A percentile compares a stretch with the other conserved stretches of the same genome.
Evolutionary conservation across 1,284 basidiomycete species (phyloP).

Genomic region (Nidula niveotomentosa): DNA sequence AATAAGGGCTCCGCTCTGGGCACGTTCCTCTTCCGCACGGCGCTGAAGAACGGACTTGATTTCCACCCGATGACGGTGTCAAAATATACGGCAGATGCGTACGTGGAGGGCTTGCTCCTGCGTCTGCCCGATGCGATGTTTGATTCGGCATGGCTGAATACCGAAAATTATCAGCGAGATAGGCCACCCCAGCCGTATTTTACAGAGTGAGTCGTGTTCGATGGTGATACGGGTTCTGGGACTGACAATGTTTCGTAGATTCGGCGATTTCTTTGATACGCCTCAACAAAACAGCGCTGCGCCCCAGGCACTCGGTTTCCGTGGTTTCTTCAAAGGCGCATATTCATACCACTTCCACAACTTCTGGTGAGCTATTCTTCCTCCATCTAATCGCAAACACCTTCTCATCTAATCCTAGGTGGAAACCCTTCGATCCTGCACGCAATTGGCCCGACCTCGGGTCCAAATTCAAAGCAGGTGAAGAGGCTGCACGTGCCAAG

Average conservation of each 20-base stretch:
- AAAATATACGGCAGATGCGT: conserved; percentile 68
- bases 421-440: conserved; percentile 73
- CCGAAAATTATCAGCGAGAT: conserved; percentile 76
- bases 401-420: conserved; percentile 38
- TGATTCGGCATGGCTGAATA: conserved; percentile 80
- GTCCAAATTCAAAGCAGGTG: conserved; percentile 58
- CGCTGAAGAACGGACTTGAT: conserved; percentile 73
- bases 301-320: conserved; percentile 70
- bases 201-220: conserved; percentile 47
- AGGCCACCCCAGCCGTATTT: conserved; percentile 81
- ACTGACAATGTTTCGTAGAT: conserved; percentile 34
- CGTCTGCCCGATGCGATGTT: conserved; percentile 77
- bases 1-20: conserved; percentile 72
- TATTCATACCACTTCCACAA: conserved; percentile 86
- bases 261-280: conserved; percentile 73
- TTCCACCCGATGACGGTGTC: conserved; percentile 83
- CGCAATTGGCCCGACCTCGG: conserved; percentile 80
- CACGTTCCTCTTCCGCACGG: conserved; percentile 75
- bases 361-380: conserved; percentile 51
- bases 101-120: conserved; percentile 63
- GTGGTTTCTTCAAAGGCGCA: conserved; percentile 80
- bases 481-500: conserved; percentile 42
- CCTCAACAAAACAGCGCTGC: conserved; percentile 62
- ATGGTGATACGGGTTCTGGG: no score
- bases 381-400: neutral